A percentile compares a stretch with the other conserved stretches of the same genome.
These are phyloP conservation scores for Fusarium virguliforme DNA, from an alignment of 2,329 filamentous ascomycete genomes.

Conservation along the genomic window DNA sequence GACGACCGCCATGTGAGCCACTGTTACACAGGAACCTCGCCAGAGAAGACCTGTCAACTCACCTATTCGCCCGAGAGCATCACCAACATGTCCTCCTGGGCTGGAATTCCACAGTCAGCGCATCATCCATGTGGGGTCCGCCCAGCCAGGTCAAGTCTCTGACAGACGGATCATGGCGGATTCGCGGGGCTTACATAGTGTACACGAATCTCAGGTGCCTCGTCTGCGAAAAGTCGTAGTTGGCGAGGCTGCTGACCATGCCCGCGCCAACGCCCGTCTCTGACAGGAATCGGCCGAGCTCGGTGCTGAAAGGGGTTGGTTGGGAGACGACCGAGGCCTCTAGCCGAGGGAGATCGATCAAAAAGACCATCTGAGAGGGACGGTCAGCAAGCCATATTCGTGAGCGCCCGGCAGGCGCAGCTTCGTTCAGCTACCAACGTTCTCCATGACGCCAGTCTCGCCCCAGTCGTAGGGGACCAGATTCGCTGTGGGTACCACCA, in stretches of 20 bases:
- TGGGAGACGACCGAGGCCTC: conserved; percentile 53
- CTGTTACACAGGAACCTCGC: conserved; percentile 28
- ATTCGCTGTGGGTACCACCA: conserved; percentile 92
- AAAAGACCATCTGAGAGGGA: conserved; percentile 77
- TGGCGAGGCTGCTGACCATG: conserved; percentile 77
- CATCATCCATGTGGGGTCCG: conserved; percentile 24
- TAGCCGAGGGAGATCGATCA: conserved; percentile 89
- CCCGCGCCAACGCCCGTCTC: conserved; percentile 76
- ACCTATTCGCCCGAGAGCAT: conserved; percentile 54
- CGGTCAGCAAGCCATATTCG: conserved; percentile 42
- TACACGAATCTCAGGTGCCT: conserved; percentile 84
- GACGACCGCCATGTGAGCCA: conserved; percentile 42
- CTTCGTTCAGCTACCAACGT: conserved; percentile 65
- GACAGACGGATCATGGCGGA: conserved; percentile 11
- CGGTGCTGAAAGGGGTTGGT: conserved; percentile 73
- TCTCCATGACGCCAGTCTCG: conserved; percentile 87
- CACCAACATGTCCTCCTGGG: conserved; percentile 56
- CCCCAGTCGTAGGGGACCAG: conserved; percentile 92
- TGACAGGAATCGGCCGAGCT: conserved; percentile 79
- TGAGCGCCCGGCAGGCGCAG: conserved; percentile 31
- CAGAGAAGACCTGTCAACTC: conserved; percentile 38
- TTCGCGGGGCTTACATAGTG: conserved; percentile 74
- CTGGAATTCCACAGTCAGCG: conserved; percentile 47
- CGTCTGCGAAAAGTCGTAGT: conserved; percentile 88
- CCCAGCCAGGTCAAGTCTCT: conserved; percentile 18